A percentile compares a stretch with the other conserved stretches of the same genome.
Conservation (phyloP, 2,329 filamentous ascomycete genomes). For the Lecanicillium sp. region DNA sequence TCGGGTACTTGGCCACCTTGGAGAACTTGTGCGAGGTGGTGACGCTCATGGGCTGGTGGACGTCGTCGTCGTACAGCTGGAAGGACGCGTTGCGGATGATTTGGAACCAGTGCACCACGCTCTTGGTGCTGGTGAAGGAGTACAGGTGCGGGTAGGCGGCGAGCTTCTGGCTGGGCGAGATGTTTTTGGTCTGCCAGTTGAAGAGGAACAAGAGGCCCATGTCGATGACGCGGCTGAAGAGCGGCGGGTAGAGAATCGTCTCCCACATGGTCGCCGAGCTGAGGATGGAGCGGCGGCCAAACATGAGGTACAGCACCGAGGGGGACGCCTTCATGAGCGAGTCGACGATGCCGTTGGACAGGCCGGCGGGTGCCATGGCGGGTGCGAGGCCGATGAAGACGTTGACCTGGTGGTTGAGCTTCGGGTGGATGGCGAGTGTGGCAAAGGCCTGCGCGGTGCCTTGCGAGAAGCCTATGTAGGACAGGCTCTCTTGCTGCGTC, state of each 20-base stretch:
- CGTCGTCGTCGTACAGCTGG: constrained; percentile 97
- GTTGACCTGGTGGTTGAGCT: constrained; percentile 85
- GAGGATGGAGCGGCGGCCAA: constrained; percentile 84
- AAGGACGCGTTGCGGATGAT: constrained; percentile 95
- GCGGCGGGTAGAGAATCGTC: constrained; percentile 85
- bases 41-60: constrained; percentile 67
- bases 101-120: constrained; percentile 98
- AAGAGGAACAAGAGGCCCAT: constrained; percentile 76
- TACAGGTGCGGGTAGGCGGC: constrained; percentile 94
- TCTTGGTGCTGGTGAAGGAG: constrained; percentile 94
- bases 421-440: constrained; percentile 82
- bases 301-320: constrained; percentile 84
- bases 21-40: constrained; percentile 75
- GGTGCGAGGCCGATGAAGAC: constrained; percentile 94
- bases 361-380: constrained; percentile 89
- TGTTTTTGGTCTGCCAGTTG: constrained; percentile 81
- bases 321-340: constrained; percentile 90
- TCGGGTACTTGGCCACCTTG: constrained; percentile 93
- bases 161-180: constrained; percentile 79
- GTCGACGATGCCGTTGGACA: constrained; percentile 86
- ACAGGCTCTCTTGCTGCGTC: constrained; percentile 75
- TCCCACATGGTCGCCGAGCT: constrained; percentile 97
- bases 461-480: constrained; percentile 95
- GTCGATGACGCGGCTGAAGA: constrained; percentile 86
- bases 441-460: constrained; percentile 96